Conservation (phyloP, 805 yeast genomes). For the Monosporozyma aquatica region DNA sequence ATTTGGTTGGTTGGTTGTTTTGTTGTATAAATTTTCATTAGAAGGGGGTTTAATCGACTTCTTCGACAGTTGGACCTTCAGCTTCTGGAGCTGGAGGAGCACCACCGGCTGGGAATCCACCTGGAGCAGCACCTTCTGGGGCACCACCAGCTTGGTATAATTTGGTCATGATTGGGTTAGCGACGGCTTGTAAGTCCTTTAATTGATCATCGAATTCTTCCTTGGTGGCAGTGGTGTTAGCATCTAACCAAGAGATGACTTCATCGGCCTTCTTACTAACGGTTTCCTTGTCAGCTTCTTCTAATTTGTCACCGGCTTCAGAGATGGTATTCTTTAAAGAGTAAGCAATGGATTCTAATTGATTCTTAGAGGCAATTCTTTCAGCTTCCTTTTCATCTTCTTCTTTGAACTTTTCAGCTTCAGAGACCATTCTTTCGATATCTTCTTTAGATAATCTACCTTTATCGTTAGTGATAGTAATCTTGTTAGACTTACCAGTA, state of each 20-base stretch:
- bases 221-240: conserved; percentile 81
- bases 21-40: too few species aligned
- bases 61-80: conserved; percentile 71
- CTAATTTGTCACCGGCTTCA: conserved; percentile 76
- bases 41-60: conserved; percentile 47
- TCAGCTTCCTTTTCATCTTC: conserved; percentile 92
- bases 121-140: conserved; percentile 62
- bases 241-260: conserved; percentile 85
- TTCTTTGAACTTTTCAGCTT: conserved; percentile 96
- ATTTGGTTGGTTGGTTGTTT: too few species aligned
- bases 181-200: conserved; percentile 92
- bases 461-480: conserved; percentile 96
- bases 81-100: conserved; percentile 56
- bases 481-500: conserved; percentile 95
- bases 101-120: conserved; percentile 51
- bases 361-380: conserved; percentile 92
- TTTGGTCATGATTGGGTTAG: conserved; percentile 95
- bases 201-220: conserved; percentile 91
- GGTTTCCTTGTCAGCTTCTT: conserved; percentile 60
- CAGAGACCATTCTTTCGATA: conserved; percentile 94
- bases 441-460: conserved; percentile 98
- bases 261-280: conserved; percentile 78
- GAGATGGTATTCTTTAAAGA: conserved; percentile 75
- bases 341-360: conserved; percentile 92
- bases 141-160: conserved; percentile 90